A percentile compares a stretch with the other conserved stretches of the same genome.
Evolutionary conservation across 1,284 basidiomycete genomes (phyloP).

Genomic region (Volvariella volvacea): DNA sequence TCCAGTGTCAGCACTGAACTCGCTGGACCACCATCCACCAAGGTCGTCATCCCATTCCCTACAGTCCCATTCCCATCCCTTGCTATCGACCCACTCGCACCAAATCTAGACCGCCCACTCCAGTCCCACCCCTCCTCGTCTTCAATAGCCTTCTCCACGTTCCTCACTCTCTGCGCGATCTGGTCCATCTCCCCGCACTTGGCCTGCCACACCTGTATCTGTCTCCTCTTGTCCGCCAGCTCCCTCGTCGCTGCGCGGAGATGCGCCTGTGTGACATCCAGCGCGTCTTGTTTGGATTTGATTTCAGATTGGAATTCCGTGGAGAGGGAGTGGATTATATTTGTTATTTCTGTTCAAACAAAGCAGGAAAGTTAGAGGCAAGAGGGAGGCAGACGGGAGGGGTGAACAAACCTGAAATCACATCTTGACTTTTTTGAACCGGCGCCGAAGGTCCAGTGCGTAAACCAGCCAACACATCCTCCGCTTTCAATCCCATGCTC

Average conservation of each 20-base stretch:
- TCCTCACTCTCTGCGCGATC: constrained; percentile 68
- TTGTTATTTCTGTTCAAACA: constrained; percentile 62
- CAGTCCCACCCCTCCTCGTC: constrained; percentile 82
- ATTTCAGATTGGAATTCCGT: constrained; percentile 81
- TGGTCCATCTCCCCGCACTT: constrained; percentile 75
- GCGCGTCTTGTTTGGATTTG: constrained; percentile 78
- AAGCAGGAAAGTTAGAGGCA: not conserved
- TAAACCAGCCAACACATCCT: constrained; percentile 68
- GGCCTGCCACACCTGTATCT: constrained; percentile 69
- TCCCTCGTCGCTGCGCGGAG: constrained; percentile 87
- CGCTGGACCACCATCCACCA: too few species aligned
- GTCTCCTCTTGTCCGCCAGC: constrained; percentile 83
- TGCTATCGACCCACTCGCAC: constrained; percentile 44
- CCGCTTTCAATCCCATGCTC: constrained; percentile 59
- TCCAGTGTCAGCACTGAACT: too few species aligned
- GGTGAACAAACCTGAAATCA: constrained; percentile 63
- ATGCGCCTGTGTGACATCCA: constrained; percentile 82
- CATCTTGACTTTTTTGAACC: constrained; percentile 84
- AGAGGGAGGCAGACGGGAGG: not conserved
- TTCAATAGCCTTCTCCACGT: constrained; percentile 72
- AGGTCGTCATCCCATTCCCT: too few species aligned
- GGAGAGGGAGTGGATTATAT: constrained; percentile 75
- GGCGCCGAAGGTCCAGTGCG: constrained; percentile 67
- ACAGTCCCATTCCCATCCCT: constrained; percentile 28
- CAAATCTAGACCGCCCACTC: constrained; percentile 76